Conservation (phyloP, 2,329 filamentous ascomycete genomes). For the Hymenoscyphus fraxineus region DNA sequence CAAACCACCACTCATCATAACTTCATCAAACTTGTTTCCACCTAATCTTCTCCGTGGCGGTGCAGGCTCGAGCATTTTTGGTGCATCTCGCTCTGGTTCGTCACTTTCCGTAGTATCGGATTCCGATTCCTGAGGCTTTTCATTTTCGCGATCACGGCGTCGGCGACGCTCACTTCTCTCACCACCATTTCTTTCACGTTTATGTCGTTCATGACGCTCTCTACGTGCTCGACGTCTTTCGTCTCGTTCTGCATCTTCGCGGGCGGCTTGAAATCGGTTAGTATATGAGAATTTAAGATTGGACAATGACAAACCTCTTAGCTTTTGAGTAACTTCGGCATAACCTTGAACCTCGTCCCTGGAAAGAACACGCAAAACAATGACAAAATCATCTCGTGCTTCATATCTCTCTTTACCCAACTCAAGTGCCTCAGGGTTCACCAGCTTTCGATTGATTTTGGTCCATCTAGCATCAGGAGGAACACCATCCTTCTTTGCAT, state of each 20-base stretch:
- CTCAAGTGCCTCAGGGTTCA: conserved; percentile 84
- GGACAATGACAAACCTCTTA: conserved; percentile 60
- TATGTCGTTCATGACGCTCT: conserved; percentile 33
- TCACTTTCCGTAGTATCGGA: conserved; percentile 16
- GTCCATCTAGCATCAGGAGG: conserved; percentile 84
- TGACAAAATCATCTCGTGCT: conserved; percentile 88
- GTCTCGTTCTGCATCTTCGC: conserved; percentile 31
- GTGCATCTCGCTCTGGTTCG: conserved; percentile 21
- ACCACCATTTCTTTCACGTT: conserved; percentile 27
- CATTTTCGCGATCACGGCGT: conserved; percentile 15
- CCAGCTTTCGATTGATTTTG: conserved; percentile 81
- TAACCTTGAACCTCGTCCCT: conserved; percentile 89
- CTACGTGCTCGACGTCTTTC: conserved; percentile 31
- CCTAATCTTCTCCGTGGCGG: conserved; percentile 19
- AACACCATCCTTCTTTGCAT: conserved; percentile 72
- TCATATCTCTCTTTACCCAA: conserved; percentile 89
- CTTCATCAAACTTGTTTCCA: conserved; percentile 22
- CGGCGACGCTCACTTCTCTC: conserved; percentile 15
- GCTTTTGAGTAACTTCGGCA: conserved; percentile 73
- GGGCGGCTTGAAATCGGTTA: conserved; percentile 22
- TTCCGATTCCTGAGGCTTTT: conserved; percentile 11
- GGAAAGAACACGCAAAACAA: conserved; percentile 81
- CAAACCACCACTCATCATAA: conserved; percentile 33
- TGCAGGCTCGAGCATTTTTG: conserved; percentile 29
- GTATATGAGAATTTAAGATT: not conserved